These are phyloP conservation scores for Rubroshorea leprosula DNA, from an alignment of 345 rosid genomes.

Conservation along the genomic window DNA sequence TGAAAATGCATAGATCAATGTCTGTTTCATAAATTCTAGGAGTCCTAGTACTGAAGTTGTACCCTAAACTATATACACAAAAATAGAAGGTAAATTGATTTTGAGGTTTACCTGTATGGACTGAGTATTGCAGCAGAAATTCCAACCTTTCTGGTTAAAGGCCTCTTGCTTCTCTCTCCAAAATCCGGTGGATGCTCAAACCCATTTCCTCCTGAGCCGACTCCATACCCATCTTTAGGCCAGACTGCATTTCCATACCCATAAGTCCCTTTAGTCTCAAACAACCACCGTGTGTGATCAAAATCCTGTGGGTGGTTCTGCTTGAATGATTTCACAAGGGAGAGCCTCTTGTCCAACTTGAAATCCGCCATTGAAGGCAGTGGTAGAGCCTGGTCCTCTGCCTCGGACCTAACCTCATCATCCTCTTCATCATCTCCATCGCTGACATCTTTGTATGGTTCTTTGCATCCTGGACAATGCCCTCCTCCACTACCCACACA, in stretches of 20 bases:
- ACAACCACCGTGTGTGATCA: slow-evolving; percentile 74
- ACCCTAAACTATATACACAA: neutral
- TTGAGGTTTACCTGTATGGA: slow-evolving; percentile 53
- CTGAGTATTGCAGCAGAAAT: slow-evolving; percentile 67
- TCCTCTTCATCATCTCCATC: slow-evolving; percentile 36
- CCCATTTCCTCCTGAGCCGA: slow-evolving; percentile 52
- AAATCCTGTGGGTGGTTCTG: slow-evolving; percentile 58
- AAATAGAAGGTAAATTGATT: neutral
- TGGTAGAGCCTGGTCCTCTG: slow-evolving; percentile 59
- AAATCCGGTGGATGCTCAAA: slow-evolving; percentile 68
- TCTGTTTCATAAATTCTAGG: too few relatives aligned
- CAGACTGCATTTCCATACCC: slow-evolving; percentile 78
- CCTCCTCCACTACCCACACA: slow-evolving; percentile 50
- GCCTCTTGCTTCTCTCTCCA: slow-evolving; percentile 52
- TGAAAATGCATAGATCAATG: too few relatives aligned
- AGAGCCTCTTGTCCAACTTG: slow-evolving; percentile 58
- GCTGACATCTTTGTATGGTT: slow-evolving; percentile 46
- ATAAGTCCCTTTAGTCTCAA: slow-evolving; percentile 80
- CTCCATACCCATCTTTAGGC: slow-evolving; percentile 78
- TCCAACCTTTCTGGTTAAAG: slow-evolving; percentile 54
- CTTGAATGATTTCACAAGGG: slow-evolving; percentile 66
- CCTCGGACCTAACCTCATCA: slow-evolving; percentile 39
- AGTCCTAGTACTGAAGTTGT: neutral
- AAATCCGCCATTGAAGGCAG: slow-evolving; percentile 51
- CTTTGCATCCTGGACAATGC: slow-evolving; percentile 73